Percentiles rank a stretch among this genome's conserved stretches.
phyloP scores from a whole-genome alignment of 148 eudicot species.

The Suaeda aralocaspica region DNA sequence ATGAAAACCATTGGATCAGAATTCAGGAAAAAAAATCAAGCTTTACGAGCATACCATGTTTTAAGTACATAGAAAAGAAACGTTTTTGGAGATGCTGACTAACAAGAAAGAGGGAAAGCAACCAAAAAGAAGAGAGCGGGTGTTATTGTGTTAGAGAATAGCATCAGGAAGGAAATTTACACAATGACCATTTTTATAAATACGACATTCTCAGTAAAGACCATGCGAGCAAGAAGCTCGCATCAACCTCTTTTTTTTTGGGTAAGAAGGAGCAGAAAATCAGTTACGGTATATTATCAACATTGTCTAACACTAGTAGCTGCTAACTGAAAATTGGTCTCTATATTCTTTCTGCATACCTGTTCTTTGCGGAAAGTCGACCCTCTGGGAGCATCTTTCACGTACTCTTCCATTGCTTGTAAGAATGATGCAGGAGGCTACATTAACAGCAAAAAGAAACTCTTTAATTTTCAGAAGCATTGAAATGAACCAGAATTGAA shows the following conservation, averaged over 20 bases:
- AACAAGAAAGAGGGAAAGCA: not conserved
- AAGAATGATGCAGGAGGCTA: conserved; percentile 96
- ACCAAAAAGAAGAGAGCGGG: too few relatives aligned
- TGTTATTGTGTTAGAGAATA: not conserved
- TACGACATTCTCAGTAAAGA: not conserved
- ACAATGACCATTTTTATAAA: not conserved
- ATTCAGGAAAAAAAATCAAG: not conserved
- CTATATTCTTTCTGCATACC: conserved; percentile 31
- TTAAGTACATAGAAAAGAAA: not conserved
- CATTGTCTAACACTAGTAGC: too few relatives aligned
- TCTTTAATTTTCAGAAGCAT: conserved; percentile 4
- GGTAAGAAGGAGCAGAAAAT: too few relatives aligned
- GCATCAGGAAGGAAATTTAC: not conserved
- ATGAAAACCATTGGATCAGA: conserved; percentile 16
- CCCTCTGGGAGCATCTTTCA: conserved; percentile 81
- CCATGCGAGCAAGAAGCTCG: not conserved
- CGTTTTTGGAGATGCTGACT: not conserved
- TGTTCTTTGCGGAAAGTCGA: conserved; percentile 72
- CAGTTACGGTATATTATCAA: too few relatives aligned
- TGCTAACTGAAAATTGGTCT: too few relatives aligned
- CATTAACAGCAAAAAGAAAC: conserved; percentile 21
- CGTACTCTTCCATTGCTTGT: conserved; percentile 99
- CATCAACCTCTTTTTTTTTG: too few relatives aligned
- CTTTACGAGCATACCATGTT: not conserved
- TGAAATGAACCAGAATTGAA: conserved; percentile 4